A percentile compares a stretch with the other conserved stretches of the same genome.
Conservation (phyloP, 371 early-diverging fungal genomes). For the Zancudomyces culisetae region DNA sequence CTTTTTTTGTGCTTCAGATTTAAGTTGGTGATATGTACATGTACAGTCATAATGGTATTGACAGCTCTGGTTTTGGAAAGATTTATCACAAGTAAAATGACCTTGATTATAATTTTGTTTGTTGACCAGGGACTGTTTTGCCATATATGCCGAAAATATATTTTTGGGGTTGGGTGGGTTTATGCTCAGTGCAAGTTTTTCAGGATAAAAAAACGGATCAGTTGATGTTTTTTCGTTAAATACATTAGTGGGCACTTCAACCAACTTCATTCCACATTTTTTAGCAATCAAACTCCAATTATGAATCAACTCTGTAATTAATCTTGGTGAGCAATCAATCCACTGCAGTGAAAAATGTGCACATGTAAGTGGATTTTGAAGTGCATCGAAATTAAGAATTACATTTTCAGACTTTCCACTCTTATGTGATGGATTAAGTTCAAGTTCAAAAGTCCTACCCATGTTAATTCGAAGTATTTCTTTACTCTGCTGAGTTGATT, state of each 20-base stretch:
- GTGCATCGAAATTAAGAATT: constrained; percentile 69
- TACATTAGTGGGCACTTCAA: constrained; percentile 81
- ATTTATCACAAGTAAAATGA: too few species aligned
- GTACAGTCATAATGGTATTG: too few species aligned
- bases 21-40: too few species aligned
- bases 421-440: constrained; percentile 13
- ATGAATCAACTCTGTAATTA: constrained; percentile 73
- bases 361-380: constrained; percentile 66
- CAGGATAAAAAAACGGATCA: constrained; percentile 77
- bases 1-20: too few species aligned
- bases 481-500: too few species aligned
- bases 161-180: too few species aligned
- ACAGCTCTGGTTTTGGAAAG: too few species aligned
- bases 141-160: too few species aligned
- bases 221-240: constrained; percentile 36
- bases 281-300: constrained; percentile 72
- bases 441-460: constrained; percentile 14
- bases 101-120: too few species aligned
- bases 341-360: constrained; percentile 88
- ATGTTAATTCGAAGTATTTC: too few species aligned
- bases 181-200: constrained; percentile 6
- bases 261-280: constrained; percentile 66
- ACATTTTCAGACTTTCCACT: constrained; percentile 53
- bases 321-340: constrained; percentile 78
- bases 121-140: too few species aligned